Evolutionary conservation across 257 asterid genomes (phyloP), one percentile per base, ranked within the genome.

Genomic region (Avicennia marina): DNA sequence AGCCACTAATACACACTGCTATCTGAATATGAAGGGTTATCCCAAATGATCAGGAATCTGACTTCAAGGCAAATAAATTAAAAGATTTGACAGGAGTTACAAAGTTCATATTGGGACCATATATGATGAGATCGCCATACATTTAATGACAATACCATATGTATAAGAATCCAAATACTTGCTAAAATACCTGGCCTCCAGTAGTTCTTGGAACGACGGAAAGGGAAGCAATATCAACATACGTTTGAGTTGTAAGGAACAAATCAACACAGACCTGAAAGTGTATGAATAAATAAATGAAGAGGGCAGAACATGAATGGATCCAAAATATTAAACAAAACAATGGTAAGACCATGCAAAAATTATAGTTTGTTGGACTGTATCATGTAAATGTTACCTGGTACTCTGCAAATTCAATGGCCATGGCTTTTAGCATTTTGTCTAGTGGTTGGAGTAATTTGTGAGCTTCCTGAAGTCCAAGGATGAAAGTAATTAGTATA

Each of bases 401-500:
- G 78, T 86, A 84, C 76, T 93, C 99, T 36, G 99, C 99, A 65
- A 93, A 83, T 75, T 93, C 99, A 70, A 86, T 84, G 36, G 99
- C 99, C 94, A 89, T 78, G 40, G 96, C 80, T 68, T 83, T 93
- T 17, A 89, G 69, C 72, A 71, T 73, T 83, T 86, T 89, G 72
- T 93, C 99, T 32, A 72, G 90, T 44, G 96, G 95, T 75, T 89
- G 99, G 61, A 93, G 95, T 71, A 93, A 78, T 60, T 86, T 93
- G 76, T 86, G 87, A 60, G 91, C 84, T 85, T 93, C 97, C 99
- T 93, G 91, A 73, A 81, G 72, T 75, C 25, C 70, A 70, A 58
- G 4, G 41, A 11, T 36, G 41, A 36, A 36, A 4, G 13, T 0
- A 11, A 36, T 36, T 36, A 11, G 29, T 15, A 53, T 11, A 36